phyloP scores from a whole-genome alignment of 345 rosid genomes.

The Alliaria petiolata region DNA sequence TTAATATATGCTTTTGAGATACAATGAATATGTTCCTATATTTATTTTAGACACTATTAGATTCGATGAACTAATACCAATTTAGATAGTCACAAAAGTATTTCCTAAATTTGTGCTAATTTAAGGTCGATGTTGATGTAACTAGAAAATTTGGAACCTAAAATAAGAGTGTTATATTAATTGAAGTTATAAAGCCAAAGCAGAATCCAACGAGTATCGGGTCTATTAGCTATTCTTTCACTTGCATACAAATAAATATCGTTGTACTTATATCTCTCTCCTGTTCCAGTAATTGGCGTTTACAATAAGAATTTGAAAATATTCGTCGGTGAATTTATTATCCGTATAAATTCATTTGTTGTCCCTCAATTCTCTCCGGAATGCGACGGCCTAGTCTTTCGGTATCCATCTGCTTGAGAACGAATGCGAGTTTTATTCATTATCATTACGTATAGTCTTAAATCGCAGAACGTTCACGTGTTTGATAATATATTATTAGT shows the following conservation, averaged over 20 bases:
- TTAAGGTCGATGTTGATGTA: slow-evolving; percentile 8
- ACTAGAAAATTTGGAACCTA: background rate
- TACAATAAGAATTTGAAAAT: background rate
- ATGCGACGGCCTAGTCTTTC: background rate
- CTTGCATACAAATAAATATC: slow-evolving; percentile 7
- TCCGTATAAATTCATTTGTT: background rate
- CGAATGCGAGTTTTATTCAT: background rate
- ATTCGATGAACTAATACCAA: slow-evolving; percentile 5
- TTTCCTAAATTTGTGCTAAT: background rate
- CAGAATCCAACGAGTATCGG: slow-evolving; percentile 16
- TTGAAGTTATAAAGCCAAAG: slow-evolving; percentile 8
- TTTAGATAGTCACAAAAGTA: background rate
- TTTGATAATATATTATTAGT: background rate
- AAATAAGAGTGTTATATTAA: background rate
- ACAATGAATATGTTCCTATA: background rate
- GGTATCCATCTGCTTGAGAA: background rate
- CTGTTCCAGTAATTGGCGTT: background rate
- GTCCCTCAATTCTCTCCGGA: background rate
- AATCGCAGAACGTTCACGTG: background rate
- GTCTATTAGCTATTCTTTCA: slow-evolving; percentile 13
- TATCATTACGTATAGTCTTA: background rate
- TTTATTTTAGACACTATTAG: background rate
- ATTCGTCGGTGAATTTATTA: slow-evolving; percentile 3
- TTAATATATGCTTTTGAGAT: background rate
- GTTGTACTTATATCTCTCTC: background rate